phyloP scores from a whole-genome alignment of 768 basidiomycete species.

The Sistotremastrum suecicum region DNA sequence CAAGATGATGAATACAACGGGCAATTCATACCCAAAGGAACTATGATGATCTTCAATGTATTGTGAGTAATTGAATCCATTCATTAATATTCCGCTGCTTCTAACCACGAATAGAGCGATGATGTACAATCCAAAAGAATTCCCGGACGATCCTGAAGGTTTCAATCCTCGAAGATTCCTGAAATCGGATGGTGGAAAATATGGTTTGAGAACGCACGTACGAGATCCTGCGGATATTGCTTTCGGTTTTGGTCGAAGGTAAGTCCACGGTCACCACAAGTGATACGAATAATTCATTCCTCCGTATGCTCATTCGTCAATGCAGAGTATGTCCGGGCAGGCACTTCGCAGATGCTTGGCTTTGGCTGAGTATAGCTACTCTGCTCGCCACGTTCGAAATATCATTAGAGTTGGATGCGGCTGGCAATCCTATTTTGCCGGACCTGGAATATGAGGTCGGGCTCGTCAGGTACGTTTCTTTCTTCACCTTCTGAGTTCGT shows the following conservation, averaged over 20 bases:
- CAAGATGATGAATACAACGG: conserved; percentile 10
- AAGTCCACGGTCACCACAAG: background rate
- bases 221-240: conserved; percentile 6
- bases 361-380: conserved; percentile 2
- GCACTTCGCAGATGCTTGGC: conserved; percentile 1
- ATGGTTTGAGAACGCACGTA: conserved; percentile 3
- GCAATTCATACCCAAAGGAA: conserved; percentile 10
- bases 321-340: conserved; percentile 5
- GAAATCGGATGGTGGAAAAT: background rate
- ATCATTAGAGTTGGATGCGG: background rate
- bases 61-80: conserved; percentile 7
- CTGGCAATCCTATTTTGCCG: background rate
- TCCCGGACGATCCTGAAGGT: conserved; percentile 8
- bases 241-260: conserved; percentile 16
- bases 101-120: conserved; percentile 12
- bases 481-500: no score
- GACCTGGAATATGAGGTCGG: no score
- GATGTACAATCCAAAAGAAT: conserved; percentile 11
- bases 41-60: conserved; percentile 7
- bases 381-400: conserved; percentile 4
- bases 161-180: conserved; percentile 15
- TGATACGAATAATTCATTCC: background rate
- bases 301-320: background rate
- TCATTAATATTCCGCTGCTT: conserved; percentile 8
- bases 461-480: no score